Conservation (phyloP, 2,329 filamentous ascomycete species). For the Dothistroma septosporum region DNA sequence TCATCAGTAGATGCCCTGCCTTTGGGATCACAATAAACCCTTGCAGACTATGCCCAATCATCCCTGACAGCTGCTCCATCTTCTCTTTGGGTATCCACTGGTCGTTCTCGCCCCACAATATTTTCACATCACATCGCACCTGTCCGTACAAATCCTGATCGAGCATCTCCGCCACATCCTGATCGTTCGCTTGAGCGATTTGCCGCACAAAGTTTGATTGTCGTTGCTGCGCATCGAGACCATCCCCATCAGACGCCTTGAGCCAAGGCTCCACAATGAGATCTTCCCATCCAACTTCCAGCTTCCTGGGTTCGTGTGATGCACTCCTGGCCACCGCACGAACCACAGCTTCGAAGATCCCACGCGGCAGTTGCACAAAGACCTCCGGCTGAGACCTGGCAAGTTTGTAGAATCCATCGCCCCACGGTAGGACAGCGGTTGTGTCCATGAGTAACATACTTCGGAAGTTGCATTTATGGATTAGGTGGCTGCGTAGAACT, state of each 20-base stretch:
- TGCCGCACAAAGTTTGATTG: slow-evolving; percentile 41
- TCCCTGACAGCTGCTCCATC: slow-evolving; percentile 33
- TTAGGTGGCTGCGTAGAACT: slow-evolving; percentile 37
- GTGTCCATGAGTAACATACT: slow-evolving; percentile 45
- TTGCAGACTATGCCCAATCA: slow-evolving; percentile 31
- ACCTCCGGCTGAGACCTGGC: slow-evolving; percentile 27
- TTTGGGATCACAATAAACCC: slow-evolving; percentile 37
- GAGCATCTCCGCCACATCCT: slow-evolving; percentile 40
- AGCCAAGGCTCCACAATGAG: slow-evolving; percentile 37
- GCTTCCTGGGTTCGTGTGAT: slow-evolving; percentile 24
- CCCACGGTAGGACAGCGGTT: slow-evolving; percentile 43
- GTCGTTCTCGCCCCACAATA: slow-evolving; percentile 46
- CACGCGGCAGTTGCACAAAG: slow-evolving; percentile 32
- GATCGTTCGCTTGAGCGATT: slow-evolving; percentile 27
- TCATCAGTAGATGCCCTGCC: slow-evolving; percentile 46
- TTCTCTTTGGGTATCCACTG: slow-evolving; percentile 43
- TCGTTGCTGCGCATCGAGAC: slow-evolving; percentile 21
- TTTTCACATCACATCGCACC: slow-evolving; percentile 35
- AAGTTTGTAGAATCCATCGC: slow-evolving; percentile 43
- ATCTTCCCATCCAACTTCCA: slow-evolving; percentile 35
- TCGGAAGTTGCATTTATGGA: slow-evolving; percentile 38
- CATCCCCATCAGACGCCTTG: neutral
- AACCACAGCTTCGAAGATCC: slow-evolving; percentile 39
- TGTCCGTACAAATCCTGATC: slow-evolving; percentile 35
- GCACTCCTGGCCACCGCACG: slow-evolving; percentile 42